Evolutionary conservation across 805 yeast genomes (phyloP), one percentile per base, ranked within the genome.

Genomic region (Lipomyces sp.): DNA sequence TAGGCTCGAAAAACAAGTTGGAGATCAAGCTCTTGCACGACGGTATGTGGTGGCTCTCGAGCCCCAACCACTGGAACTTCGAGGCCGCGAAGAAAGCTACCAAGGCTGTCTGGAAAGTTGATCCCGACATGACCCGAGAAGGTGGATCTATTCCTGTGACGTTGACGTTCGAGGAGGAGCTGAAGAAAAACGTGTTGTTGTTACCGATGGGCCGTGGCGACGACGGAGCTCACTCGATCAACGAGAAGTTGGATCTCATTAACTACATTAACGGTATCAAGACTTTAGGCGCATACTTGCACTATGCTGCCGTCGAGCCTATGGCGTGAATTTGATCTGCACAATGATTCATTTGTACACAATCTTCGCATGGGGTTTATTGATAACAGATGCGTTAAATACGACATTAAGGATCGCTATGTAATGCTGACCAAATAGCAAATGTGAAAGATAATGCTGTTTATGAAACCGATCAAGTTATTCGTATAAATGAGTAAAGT

Each of bases 81-180:
- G 86, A 92, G 53, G 98, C 99, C 65, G 99, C 98, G 53, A 85
- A 90, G 62, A 86, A 88, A 78, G 99, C 99, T 65, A 95, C 99
- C 55, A 88, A 92, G 78, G 87, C 88, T 62, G 99, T 95, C 39
- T 95, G 97, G 93, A 89, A 90, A 71, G 86, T 94, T 57, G 96
- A 91, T 70, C 99, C 99, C 45, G 99, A 95, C 80, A 86, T 91
- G 77, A 96, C 98, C 53, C 88, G 99, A 82, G 99, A 95, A 82
- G 99, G 99, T 75, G 99, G 99, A 50, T 93, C 98, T 3, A 95
- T 95, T 76, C 99, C 99, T 71, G 93, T 95, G 78, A 94, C 99
- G 30, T 80, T 95, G 72, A 89, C 97, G 45, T 95, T 95, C 80
- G 97, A 95, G 82, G 84, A 92, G 75, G 87, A 87, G 77, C 84